Evolutionary conservation across 23 red algal genomes (phyloP), one percentile per base, ranked within the genome.

Genomic region (Gracilaria vermiculophylla): DNA sequence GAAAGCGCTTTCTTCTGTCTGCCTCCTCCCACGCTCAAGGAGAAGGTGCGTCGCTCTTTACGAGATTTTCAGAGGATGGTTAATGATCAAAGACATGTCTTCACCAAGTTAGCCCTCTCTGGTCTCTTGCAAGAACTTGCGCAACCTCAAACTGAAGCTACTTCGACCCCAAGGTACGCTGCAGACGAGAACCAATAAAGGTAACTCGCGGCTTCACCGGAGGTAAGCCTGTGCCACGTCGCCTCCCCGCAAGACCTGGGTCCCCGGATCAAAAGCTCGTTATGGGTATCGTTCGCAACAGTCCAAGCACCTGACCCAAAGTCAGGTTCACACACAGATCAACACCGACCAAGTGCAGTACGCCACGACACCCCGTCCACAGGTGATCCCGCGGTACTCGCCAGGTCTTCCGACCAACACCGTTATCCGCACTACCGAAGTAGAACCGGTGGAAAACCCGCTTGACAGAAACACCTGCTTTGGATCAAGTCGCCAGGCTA

Each of bases 21-120:
- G 54, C 73, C 73, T 56, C 32, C 73, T 77, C 66, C 66, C 33
- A 35, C 45, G 73, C 42, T 28, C 4, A 23, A 53, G 47, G 73
- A 77, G 73, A 53, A 56, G 73, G 45, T 25, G 73, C 73, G 45
- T 24, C 37, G 73, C 45, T 77, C 73, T 27, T 28, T 77, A 77
- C 73, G 73, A 77, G 73, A 25, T 10, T 19, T 77, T 47, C 73
- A 77, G 25, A 77, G 73, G 32, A 77, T 70, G 64, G 64, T 70
- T 70, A 70, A 70, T 70, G 64, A 41, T 35, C 64, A 41, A 70
- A 70, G 64, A 70, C 42, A 70, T 70, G 64, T 35, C 64, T 70
- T 70, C 64, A 70, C 64, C 64, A 42, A 40, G 55, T 14, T 42
- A 19, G 42, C 64, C 64, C 33, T 42, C 33, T 70, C 64, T 70